Evolutionary conservation across 208 protist species (phyloP).

Genomic region (Wallacemonas collosoma): DNA sequence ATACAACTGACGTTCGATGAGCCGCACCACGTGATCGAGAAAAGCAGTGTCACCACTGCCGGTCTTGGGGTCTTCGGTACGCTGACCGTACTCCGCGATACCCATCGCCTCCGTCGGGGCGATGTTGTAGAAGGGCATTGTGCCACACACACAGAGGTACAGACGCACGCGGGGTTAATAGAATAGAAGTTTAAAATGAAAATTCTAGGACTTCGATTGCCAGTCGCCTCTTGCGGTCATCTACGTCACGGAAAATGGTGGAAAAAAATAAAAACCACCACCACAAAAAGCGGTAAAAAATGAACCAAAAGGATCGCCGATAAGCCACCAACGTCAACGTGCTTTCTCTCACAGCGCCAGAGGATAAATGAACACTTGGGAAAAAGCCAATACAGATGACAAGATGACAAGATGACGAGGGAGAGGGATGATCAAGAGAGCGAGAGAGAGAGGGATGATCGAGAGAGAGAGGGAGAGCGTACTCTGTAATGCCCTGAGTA

Average conservation of each 20-base stretch:
- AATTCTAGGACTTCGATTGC: no score
- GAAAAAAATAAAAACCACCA: slow-evolving; percentile 21
- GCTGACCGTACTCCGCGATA: slow-evolving; percentile 21
- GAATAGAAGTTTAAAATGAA: background rate
- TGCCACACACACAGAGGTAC: background rate
- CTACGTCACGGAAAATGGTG: background rate
- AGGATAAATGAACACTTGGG: no score
- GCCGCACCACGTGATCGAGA: slow-evolving; percentile 23
- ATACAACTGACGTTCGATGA: slow-evolving; percentile 25
- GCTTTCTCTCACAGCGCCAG: no score
- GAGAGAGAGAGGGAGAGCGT: background rate
- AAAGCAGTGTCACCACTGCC: slow-evolving; percentile 20
- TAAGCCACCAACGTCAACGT: no score
- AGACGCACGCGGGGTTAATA: background rate
- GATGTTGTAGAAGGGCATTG: slow-evolving; percentile 53
- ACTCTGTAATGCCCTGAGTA: background rate
- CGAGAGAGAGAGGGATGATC: background rate
- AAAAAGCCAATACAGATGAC: no score
- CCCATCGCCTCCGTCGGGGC: slow-evolving; percentile 16
- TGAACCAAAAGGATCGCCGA: background rate
- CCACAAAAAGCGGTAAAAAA: background rate
- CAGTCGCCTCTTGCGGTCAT: background rate
- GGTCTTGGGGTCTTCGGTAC: background rate
- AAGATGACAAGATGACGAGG: no score
- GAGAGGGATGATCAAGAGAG: background rate